Percentiles rank a stretch among this genome's conserved stretches.
Conservation (phyloP, 2,329 filamentous ascomycete genomes). For the Leptographium flavum region DNA sequence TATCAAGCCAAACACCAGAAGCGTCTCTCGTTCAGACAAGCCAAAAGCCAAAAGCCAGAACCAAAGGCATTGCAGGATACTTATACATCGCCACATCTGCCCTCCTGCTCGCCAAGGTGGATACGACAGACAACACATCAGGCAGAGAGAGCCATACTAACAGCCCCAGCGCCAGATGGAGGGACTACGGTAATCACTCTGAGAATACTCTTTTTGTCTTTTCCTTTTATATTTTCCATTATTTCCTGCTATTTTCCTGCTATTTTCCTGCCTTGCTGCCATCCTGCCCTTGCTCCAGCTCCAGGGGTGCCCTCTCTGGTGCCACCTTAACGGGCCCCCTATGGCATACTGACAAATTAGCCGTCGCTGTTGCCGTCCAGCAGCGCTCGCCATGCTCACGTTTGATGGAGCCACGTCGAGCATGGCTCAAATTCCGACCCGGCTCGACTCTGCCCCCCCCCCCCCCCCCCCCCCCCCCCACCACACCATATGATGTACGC, state of each 20-base stretch:
- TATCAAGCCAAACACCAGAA: too few relatives aligned
- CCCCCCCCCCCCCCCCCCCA: constrained; percentile 5
- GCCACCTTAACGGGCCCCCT: constrained; percentile 10
- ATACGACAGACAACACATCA: constrained; percentile 8
- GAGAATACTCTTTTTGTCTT: background rate
- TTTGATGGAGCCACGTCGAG: constrained; percentile 22
- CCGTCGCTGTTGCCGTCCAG: constrained; percentile 13
- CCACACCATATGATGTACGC: background rate
- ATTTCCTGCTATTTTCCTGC: too few relatives aligned
- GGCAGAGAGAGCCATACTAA: background rate
- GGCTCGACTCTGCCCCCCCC: constrained; percentile 6
- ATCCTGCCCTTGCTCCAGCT: too few relatives aligned
- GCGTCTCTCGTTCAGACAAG: too few relatives aligned
- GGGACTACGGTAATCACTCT: constrained; percentile 1
- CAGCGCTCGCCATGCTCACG: constrained; percentile 7
- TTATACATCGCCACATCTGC: constrained; percentile 4
- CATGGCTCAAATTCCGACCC: constrained; percentile 17
- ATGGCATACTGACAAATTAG: constrained; percentile 15
- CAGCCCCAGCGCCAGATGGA: background rate
- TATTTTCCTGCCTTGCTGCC: too few relatives aligned
- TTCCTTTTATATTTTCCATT: too few relatives aligned
- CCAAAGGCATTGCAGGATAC: constrained; percentile 2
- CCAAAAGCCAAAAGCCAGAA: too few relatives aligned
- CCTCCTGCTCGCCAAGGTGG: constrained; percentile 2
- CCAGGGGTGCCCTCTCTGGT: constrained; percentile 5